Percentiles rank a stretch among this genome's conserved stretches.
These are phyloP conservation scores for Solanum medicagineum DNA, from an alignment of 257 asterid genomes.

Conservation along the genomic window DNA sequence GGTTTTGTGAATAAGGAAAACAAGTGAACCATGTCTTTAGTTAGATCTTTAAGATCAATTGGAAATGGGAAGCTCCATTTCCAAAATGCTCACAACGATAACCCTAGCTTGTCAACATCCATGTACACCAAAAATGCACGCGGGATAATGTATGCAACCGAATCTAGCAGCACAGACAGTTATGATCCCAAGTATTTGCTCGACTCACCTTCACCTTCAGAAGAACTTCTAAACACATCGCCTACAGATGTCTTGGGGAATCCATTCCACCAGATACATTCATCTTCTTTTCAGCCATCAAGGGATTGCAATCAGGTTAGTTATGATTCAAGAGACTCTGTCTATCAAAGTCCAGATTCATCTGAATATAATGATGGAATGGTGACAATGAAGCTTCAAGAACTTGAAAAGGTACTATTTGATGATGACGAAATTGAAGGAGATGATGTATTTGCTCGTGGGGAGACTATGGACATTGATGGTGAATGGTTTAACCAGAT, in stretches of 20 bases:
- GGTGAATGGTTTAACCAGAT: slow-evolving; percentile 21
- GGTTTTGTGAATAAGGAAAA: neutral
- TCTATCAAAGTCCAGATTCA: slow-evolving; percentile 25
- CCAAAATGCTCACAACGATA: slow-evolving; percentile 23
- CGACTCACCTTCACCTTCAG: slow-evolving; percentile 60
- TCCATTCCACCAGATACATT: slow-evolving; percentile 16
- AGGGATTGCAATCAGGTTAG: slow-evolving; percentile 12
- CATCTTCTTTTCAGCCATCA: slow-evolving; percentile 19
- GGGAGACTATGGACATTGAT: slow-evolving; percentile 41
- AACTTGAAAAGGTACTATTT: slow-evolving; percentile 74
- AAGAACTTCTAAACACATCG: slow-evolving; percentile 23
- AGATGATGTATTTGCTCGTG: neutral
- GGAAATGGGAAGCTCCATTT: slow-evolving; percentile 35
- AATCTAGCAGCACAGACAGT: slow-evolving; percentile 41
- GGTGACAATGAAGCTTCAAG: slow-evolving; percentile 65
- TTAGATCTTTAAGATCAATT: slow-evolving; percentile 38
- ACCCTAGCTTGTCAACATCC: slow-evolving; percentile 25
- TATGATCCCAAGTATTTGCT: slow-evolving; percentile 43
- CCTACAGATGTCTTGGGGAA: slow-evolving; percentile 16
- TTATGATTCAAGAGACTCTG: slow-evolving; percentile 24
- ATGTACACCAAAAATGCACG: slow-evolving; percentile 26
- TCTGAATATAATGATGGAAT: slow-evolving; percentile 37
- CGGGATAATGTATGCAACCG: slow-evolving; percentile 33
- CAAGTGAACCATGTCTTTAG: slow-evolving; percentile 53
- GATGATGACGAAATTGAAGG: slow-evolving; percentile 29